Evolutionary conservation across 148 eudicot species (phyloP).

Genomic region (Polygonum aviculare): DNA sequence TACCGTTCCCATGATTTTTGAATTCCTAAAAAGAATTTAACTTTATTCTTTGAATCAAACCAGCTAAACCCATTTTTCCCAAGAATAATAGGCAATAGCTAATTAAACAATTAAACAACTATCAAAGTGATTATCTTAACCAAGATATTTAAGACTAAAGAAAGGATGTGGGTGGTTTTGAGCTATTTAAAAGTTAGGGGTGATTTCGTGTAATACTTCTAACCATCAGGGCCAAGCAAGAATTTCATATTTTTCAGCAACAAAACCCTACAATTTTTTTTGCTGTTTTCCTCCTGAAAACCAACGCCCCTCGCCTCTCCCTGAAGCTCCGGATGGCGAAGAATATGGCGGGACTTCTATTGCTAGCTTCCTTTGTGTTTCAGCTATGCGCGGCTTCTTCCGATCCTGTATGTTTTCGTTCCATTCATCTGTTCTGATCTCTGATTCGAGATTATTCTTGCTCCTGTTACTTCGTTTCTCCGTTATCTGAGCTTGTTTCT

Average conservation of each 20-base stretch:
- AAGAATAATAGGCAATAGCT: too few species aligned
- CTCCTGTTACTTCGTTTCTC: not conserved
- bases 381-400: constrained; percentile 14
- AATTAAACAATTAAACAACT: too few species aligned
- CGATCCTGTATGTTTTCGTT: constrained; percentile 1
- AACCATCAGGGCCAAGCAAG: not conserved
- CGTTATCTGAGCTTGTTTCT: not conserved
- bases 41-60: too few species aligned
- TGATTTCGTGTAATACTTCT: not conserved
- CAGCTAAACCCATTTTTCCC: too few species aligned
- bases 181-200: too few species aligned
- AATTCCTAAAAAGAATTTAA: too few species aligned
- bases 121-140: too few species aligned
- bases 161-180: too few species aligned
- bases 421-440: not conserved
- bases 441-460: not conserved
- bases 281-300: not conserved
- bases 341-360: not conserved
- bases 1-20: too few species aligned
- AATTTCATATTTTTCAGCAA: not conserved
- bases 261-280: not conserved
- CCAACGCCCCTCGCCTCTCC: not conserved
- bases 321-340: constrained; percentile 1
- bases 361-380: not conserved
- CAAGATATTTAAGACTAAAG: too few species aligned